Percentiles rank a stretch among this genome's conserved stretches.
Evolutionary conservation across 2,329 filamentous ascomycete species (phyloP).

Genomic region (Botrytis tulipae): DNA sequence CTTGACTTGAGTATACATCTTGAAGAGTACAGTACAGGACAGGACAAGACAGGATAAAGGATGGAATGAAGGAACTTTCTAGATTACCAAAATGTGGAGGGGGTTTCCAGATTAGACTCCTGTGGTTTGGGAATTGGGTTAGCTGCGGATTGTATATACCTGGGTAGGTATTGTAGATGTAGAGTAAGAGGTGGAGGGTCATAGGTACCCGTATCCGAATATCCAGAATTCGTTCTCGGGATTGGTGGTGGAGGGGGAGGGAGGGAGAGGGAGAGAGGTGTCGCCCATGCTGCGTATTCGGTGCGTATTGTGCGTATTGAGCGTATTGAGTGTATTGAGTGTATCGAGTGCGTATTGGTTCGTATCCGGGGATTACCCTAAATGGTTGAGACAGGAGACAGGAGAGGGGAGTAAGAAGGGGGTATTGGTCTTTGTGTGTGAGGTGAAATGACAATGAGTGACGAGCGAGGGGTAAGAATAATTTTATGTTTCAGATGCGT

Average conservation of each 20-base stretch:
- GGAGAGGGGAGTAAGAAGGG: background rate
- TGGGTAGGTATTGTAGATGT: background rate
- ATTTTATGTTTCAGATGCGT: background rate
- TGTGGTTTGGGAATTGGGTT: conserved; percentile 39
- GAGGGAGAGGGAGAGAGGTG: background rate
- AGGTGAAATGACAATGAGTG: background rate
- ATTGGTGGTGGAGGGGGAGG: conserved; percentile 10
- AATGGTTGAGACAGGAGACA: background rate
- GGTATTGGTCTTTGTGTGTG: background rate
- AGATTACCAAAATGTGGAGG: conserved; percentile 93
- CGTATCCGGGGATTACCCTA: background rate
- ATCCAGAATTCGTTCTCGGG: conserved; percentile 74
- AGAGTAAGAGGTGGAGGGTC: no score
- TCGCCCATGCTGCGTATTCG: conserved; percentile 2
- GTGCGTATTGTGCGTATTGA: no score
- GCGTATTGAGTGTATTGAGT: background rate
- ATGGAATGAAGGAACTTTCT: background rate
- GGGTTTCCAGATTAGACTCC: conserved; percentile 97
- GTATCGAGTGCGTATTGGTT: background rate
- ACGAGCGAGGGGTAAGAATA: background rate
- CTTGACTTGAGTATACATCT: background rate
- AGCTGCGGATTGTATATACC: background rate
- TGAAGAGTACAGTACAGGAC: background rate
- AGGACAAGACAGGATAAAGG: background rate
- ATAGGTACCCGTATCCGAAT: conserved; percentile 86